A percentile compares a stretch with the other conserved stretches of the same genome.
Evolutionary conservation across 352 stramenopile genomes (phyloP).

Genomic region (Globisporangium acanthophoron): DNA sequence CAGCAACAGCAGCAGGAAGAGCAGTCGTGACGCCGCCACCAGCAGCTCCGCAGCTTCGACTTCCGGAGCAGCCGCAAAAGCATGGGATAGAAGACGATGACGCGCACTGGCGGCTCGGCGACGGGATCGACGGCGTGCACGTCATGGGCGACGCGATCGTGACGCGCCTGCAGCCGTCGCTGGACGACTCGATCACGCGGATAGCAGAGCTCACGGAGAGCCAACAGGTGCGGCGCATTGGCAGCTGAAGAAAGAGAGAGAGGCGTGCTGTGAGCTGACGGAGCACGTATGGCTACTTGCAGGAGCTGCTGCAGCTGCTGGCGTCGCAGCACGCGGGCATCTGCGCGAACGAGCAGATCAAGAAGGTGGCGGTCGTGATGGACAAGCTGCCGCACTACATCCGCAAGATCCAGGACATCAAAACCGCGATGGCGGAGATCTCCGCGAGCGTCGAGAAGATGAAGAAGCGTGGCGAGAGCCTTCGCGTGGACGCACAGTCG

Average conservation of each 20-base stretch:
- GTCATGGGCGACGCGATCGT: slow-evolving; percentile 57
- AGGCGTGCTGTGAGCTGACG: neutral
- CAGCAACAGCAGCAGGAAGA: too few species aligned
- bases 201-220: slow-evolving; percentile 61
- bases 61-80: neutral
- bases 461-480: slow-evolving; percentile 58
- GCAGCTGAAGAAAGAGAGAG: too few species aligned
- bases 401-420: slow-evolving; percentile 61
- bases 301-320: slow-evolving; percentile 53
- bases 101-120: slow-evolving; percentile 33
- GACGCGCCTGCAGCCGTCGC: slow-evolving; percentile 42
- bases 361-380: slow-evolving; percentile 57
- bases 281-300: neutral
- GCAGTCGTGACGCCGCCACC: neutral
- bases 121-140: slow-evolving; percentile 35
- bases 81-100: slow-evolving; percentile 13
- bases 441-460: slow-evolving; percentile 52
- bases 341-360: slow-evolving; percentile 49
- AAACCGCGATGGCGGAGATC: slow-evolving; percentile 56
- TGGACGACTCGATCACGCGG: slow-evolving; percentile 62
- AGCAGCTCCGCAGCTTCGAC: too few species aligned
- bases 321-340: slow-evolving; percentile 42
- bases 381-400: slow-evolving; percentile 67
- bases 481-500: slow-evolving; percentile 75
- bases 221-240: slow-evolving; percentile 26